Evolutionary conservation across 768 basidiomycete genomes (phyloP).

Genomic region (Boletus pseudo-olivaceus): DNA sequence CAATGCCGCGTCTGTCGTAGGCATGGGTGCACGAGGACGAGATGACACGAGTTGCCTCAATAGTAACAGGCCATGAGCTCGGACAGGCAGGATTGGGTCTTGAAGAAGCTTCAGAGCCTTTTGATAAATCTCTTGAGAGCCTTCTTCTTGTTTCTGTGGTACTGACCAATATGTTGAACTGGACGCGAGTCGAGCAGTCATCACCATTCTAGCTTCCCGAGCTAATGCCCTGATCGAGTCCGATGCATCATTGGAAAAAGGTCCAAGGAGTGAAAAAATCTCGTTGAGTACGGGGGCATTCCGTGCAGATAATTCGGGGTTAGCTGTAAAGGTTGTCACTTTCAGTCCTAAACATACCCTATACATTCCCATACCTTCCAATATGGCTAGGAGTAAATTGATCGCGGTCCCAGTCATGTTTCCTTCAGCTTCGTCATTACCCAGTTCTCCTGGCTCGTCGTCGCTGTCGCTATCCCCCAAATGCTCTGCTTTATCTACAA

Average conservation of each 20-base stretch:
- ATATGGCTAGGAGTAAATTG: slow-evolving; percentile 74
- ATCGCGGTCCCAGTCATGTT: slow-evolving; percentile 77
- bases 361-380: slow-evolving; percentile 62
- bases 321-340: slow-evolving; percentile 29
- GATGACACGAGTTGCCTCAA: slow-evolving; percentile 70
- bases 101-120: slow-evolving; percentile 84
- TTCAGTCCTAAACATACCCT: not conserved
- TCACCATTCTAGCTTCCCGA: slow-evolving; percentile 77
- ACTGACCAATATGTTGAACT: slow-evolving; percentile 37
- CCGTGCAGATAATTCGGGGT: slow-evolving; percentile 58
- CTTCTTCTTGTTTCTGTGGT: slow-evolving; percentile 17
- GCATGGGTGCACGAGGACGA: slow-evolving; percentile 15
- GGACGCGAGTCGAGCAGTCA: slow-evolving; percentile 76
- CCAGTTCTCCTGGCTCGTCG: slow-evolving; percentile 41
- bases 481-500: slow-evolving; percentile 34
- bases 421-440: slow-evolving; percentile 43
- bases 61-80: slow-evolving; percentile 85
- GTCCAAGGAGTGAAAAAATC: slow-evolving; percentile 64
- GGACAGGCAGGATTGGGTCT: slow-evolving; percentile 89
- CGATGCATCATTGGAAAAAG: slow-evolving; percentile 47
- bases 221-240: slow-evolving; percentile 55
- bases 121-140: slow-evolving; percentile 69
- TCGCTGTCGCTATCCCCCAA: slow-evolving; percentile 57
- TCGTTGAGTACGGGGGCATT: slow-evolving; percentile 64
- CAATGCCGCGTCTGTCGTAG: slow-evolving; percentile 54